phyloP scores from a whole-genome alignment of 139 green algal species.

The Chlorella vulgaris region DNA sequence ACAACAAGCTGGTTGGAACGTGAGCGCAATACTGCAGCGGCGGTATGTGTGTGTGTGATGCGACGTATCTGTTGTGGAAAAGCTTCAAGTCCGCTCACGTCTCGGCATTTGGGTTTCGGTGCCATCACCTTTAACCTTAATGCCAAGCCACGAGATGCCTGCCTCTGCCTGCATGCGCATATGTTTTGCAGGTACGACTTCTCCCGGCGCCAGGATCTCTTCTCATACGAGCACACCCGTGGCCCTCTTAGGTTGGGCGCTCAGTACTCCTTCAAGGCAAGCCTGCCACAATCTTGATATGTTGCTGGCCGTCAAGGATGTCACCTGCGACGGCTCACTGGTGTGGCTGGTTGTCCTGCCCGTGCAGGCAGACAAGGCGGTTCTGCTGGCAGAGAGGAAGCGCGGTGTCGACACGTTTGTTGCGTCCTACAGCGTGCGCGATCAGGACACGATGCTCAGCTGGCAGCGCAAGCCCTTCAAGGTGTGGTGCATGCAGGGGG shows the following conservation, averaged over 20 bases:
- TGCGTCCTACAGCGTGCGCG: slow-evolving; percentile 10
- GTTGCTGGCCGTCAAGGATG: background rate
- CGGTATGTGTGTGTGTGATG: background rate
- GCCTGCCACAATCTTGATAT: no score
- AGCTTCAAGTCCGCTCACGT: no score
- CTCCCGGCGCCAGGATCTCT: slow-evolving; percentile 17
- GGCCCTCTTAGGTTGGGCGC: slow-evolving; percentile 8
- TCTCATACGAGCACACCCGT: slow-evolving; percentile 24
- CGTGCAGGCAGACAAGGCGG: slow-evolving; percentile 14
- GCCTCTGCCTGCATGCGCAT: background rate
- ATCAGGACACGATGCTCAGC: slow-evolving; percentile 17
- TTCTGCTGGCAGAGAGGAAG: slow-evolving; percentile 8
- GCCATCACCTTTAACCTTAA: no score
- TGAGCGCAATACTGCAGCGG: background rate
- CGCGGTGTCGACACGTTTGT: slow-evolving; percentile 19
- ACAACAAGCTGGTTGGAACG: slow-evolving; percentile 38
- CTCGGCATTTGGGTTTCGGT: no score
- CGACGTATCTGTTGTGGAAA: no score
- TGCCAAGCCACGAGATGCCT: no score
- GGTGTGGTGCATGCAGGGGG: background rate
- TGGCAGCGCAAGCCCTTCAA: slow-evolving; percentile 43
- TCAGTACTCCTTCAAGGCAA: slow-evolving; percentile 32
- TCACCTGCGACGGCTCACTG: no score
- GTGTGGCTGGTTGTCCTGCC: no score
- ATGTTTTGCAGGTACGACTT: slow-evolving; percentile 43